Evolutionary conservation across 495 filamentous ascomycete species (phyloP), one percentile per base, ranked within the genome.

Genomic region (Penicillium verhagenii): DNA sequence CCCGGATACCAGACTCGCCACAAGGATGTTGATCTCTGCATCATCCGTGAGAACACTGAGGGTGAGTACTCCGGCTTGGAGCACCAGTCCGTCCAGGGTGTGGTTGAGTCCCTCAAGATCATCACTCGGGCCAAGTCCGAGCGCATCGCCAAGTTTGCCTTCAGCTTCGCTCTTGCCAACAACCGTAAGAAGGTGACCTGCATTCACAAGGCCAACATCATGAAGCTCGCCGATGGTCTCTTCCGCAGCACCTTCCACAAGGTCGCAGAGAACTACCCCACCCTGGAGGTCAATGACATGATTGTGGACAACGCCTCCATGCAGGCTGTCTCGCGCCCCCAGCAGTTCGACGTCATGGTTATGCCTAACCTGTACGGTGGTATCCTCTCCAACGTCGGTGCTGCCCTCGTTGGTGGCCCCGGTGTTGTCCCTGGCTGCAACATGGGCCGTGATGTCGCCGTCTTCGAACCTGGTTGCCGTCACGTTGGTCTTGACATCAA

Each of bases 191-290:
- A 96, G 85, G 91, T 97, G 24, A 97, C 92, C 58, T 96, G 92
- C 75, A 96, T 98, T 65, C 95, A 98, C 84, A 98, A 98, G 81
- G 95, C 94, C 68, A 98, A 97, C 80, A 98, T 98, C 79, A 98
- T 98, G 94, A 97, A 98, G 82, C 81, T 98, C 47, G 93, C 92
- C 74, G 94, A 97, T 66, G 94, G 94, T 77, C 87, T 98, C 54
- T 98, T 98, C 87, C 88, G 94, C 67, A 91, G 87, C 74, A 98
- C 94, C 43, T 94, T 97, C 83, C 88, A 96, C 77, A 84, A 86
- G 61, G 85, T 95, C 59, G 90, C 91, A 46, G 87, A 92, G 75
- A 88, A 96, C 68, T 97, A 92, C 74, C 92, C 94, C 42, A 92
- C 90, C 28, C 78, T 98, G 54, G 90, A 96, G 79, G 86, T 87